A percentile compares a stretch with the other conserved stretches of the same genome.
Evolutionary conservation across 2,329 filamentous ascomycete genomes (phyloP).

Genomic region (Triangularia setosa): DNA sequence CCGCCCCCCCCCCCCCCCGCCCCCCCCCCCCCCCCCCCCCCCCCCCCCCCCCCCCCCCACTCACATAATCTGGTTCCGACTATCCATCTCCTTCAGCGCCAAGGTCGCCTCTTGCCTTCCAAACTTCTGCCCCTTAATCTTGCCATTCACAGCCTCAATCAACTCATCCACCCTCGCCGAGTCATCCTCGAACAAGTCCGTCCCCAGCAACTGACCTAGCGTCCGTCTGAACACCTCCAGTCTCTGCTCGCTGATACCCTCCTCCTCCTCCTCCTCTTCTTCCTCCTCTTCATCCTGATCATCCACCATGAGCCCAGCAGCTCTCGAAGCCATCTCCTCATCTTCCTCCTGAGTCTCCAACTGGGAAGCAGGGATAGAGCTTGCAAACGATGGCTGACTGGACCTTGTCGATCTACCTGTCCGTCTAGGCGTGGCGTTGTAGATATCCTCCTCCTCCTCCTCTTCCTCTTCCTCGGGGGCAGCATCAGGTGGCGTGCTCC

Average conservation of each 20-base stretch:
- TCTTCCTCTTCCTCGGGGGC: conserved; percentile 49
- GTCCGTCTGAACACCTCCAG: conserved; percentile 72
- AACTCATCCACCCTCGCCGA: conserved; percentile 71
- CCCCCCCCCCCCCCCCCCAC: too few species aligned
- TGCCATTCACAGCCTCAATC: conserved; percentile 73
- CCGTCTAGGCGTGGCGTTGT: conserved; percentile 40
- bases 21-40: too few species aligned
- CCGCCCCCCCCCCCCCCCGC: too few species aligned
- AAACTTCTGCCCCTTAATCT: conserved; percentile 61
- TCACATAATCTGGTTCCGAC: conserved; percentile 88
- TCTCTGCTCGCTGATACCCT: conserved; percentile 57
- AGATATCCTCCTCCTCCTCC: conserved; percentile 46
- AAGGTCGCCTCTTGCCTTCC: conserved; percentile 66
- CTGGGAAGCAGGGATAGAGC: conserved; percentile 74
- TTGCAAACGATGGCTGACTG: conserved; percentile 69
- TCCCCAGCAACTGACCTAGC: conserved; percentile 78
- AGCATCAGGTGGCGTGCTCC: neutral
- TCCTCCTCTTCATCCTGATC: conserved; percentile 20
- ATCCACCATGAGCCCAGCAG: conserved; percentile 42
- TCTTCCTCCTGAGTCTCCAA: conserved; percentile 33
- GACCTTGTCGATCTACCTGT: conserved; percentile 35
- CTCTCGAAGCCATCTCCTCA: conserved; percentile 35
- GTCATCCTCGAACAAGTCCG: conserved; percentile 82
- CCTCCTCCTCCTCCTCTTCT: conserved; percentile 26
- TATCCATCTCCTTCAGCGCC: conserved; percentile 75